Evolutionary conservation across 768 basidiomycete species (phyloP).

Genomic region (Neoboletus subvelutipes): DNA sequence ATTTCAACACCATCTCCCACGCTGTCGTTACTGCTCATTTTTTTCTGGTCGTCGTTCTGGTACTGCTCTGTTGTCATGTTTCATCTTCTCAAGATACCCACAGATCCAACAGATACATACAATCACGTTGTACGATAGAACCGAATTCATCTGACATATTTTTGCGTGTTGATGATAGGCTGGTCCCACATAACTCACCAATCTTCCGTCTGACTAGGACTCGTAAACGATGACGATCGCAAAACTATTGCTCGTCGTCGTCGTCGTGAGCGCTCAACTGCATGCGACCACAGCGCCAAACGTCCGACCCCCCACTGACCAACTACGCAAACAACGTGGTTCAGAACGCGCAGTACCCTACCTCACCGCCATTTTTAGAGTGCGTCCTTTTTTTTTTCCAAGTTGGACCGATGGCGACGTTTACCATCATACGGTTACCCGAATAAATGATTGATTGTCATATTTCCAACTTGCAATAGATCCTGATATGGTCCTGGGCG

Average conservation of each 20-base stretch:
- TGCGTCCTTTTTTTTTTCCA: not conserved
- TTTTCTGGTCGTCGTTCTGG: not conserved
- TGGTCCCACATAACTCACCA: no score
- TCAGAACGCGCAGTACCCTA: not conserved
- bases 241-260: slow-evolving; percentile 10
- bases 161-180: not conserved
- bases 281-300: slow-evolving; percentile 17
- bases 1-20: not conserved
- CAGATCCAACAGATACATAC: not conserved
- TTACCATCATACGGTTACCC: not conserved
- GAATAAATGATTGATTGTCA: not conserved
- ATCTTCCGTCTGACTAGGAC: no score
- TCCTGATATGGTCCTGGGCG: not conserved
- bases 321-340: slow-evolving; percentile 13
- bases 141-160: not conserved
- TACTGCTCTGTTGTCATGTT: not conserved
- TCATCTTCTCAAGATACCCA: not conserved
- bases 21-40: not conserved
- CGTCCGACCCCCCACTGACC: slow-evolving; percentile 6
- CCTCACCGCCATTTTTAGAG: not conserved
- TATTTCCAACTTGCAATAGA: not conserved
- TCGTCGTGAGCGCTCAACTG: not conserved
- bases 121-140: not conserved
- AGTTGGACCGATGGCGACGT: no score
- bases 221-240: not conserved